Percentiles rank a stretch among this genome's conserved stretches.
Conservation (phyloP, 306 rosid species). For the Lathyrus sativus region DNA sequence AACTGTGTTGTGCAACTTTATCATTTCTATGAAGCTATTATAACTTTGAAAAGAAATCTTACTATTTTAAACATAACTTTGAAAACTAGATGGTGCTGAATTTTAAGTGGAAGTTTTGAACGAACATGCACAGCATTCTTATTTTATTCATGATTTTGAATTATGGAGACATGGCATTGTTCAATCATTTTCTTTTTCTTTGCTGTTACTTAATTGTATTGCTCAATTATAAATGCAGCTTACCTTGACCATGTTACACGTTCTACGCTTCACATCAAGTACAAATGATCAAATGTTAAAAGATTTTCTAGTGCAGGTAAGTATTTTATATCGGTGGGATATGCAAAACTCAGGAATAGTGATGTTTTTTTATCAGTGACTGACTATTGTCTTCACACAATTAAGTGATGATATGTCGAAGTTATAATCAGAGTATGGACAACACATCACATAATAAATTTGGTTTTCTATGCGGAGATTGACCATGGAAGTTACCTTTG, state of each 20-base stretch:
- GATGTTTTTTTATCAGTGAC: neutral
- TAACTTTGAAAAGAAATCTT: slow-evolving; percentile 10
- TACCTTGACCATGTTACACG: slow-evolving; percentile 82
- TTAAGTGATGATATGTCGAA: neutral
- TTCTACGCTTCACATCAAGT: slow-evolving; percentile 68
- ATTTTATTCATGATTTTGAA: slow-evolving; percentile 21
- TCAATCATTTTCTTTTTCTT: slow-evolving; percentile 22
- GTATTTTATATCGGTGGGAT: slow-evolving; percentile 27
- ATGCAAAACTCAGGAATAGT: neutral
- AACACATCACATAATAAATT: neutral
- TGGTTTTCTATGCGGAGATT: neutral
- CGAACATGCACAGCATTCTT: neutral
- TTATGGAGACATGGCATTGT: slow-evolving; percentile 26
- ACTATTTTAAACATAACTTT: slow-evolving; percentile 11
- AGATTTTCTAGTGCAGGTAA: slow-evolving; percentile 80
- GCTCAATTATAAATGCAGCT: slow-evolving; percentile 55
- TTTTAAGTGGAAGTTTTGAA: slow-evolving; percentile 23
- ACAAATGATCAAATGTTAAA: slow-evolving; percentile 60
- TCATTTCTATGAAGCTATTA: slow-evolving; percentile 14
- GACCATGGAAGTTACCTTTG: neutral
- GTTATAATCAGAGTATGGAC: neutral
- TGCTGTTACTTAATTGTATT: slow-evolving; percentile 22
- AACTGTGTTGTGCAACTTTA: slow-evolving; percentile 13
- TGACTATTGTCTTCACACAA: neutral
- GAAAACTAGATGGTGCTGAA: slow-evolving; percentile 13